Evolutionary conservation across 2,329 filamentous ascomycete genomes (phyloP).

Genomic region (Fusarium tricinctum): DNA sequence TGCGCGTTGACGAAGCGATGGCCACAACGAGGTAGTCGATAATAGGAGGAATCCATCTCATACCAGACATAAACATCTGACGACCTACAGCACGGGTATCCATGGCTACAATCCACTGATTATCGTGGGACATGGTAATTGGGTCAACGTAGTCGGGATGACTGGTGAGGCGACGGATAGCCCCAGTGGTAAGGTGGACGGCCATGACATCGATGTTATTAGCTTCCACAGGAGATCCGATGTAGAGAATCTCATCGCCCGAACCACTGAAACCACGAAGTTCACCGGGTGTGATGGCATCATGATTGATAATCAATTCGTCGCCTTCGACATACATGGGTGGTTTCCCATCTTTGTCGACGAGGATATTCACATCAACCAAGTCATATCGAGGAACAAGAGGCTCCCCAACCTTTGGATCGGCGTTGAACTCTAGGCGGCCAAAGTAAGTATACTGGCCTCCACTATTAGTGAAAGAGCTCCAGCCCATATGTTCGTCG

Average conservation of each 20-base stretch:
- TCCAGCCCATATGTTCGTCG: slow-evolving; percentile 59
- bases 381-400: slow-evolving; percentile 5
- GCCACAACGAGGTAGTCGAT: slow-evolving; percentile 55
- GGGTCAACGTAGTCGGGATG: slow-evolving; percentile 62
- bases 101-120: slow-evolving; percentile 59
- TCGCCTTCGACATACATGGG: neutral
- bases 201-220: slow-evolving; percentile 62
- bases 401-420: slow-evolving; percentile 39
- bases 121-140: slow-evolving; percentile 58
- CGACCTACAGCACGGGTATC: slow-evolving; percentile 60
- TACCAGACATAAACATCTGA: slow-evolving; percentile 57
- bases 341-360: slow-evolving; percentile 2
- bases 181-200: slow-evolving; percentile 57
- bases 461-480: slow-evolving; percentile 51
- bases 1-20: slow-evolving; percentile 58
- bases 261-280: slow-evolving; percentile 60
- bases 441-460: slow-evolving; percentile 55
- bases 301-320: neutral
- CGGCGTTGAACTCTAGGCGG: slow-evolving; percentile 58
- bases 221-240: slow-evolving; percentile 58
- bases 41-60: slow-evolving; percentile 60
- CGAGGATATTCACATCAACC: slow-evolving; percentile 9
- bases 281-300: slow-evolving; percentile 56
- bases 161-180: slow-evolving; percentile 58
- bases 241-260: slow-evolving; percentile 58